Conservation (phyloP, 768 basidiomycete species). For the Boletus huronensis region DNA sequence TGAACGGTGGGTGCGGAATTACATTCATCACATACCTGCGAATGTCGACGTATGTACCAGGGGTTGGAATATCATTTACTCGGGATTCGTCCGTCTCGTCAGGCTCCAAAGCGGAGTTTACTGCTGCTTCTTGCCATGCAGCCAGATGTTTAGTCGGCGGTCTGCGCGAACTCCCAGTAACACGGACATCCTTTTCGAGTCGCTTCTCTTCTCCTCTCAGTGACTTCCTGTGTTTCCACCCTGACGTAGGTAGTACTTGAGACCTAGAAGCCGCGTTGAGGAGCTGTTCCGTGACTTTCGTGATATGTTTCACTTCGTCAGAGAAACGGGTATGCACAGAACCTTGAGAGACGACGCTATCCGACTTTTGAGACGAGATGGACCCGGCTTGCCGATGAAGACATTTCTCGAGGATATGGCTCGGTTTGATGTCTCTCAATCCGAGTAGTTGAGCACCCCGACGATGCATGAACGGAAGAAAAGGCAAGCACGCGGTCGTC, state of each 20-base stretch:
- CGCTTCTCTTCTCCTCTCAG: conserved; percentile 41
- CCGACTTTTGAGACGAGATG: conserved; percentile 1
- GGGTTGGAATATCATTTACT: conserved; percentile 23
- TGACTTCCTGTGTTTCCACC: conserved; percentile 37
- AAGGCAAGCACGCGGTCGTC: background rate
- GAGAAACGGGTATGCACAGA: background rate
- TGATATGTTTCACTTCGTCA: conserved; percentile 9
- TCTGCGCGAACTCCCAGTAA: conserved; percentile 6
- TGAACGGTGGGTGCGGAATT: background rate
- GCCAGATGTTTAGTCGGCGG: conserved; percentile 25
- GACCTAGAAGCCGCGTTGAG: conserved; percentile 34
- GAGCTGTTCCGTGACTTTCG: conserved; percentile 30
- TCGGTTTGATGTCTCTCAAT: conserved; percentile 15
- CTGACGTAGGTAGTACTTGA: conserved; percentile 17
- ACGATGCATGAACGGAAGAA: conserved; percentile 32
- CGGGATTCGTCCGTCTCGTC: conserved; percentile 13
- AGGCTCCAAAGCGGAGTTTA: conserved; percentile 5
- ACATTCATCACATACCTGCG: conserved; percentile 39
- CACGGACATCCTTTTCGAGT: conserved; percentile 25
- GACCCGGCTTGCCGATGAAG: background rate
- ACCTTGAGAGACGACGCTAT: background rate
- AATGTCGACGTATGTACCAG: conserved; percentile 52
- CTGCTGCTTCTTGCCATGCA: conserved; percentile 25
- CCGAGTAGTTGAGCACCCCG: conserved; percentile 19
- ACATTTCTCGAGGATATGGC: conserved; percentile 11